Conservation (phyloP, 1,139 yeast species). For the Geotrichum citri-aurantii region DNA sequence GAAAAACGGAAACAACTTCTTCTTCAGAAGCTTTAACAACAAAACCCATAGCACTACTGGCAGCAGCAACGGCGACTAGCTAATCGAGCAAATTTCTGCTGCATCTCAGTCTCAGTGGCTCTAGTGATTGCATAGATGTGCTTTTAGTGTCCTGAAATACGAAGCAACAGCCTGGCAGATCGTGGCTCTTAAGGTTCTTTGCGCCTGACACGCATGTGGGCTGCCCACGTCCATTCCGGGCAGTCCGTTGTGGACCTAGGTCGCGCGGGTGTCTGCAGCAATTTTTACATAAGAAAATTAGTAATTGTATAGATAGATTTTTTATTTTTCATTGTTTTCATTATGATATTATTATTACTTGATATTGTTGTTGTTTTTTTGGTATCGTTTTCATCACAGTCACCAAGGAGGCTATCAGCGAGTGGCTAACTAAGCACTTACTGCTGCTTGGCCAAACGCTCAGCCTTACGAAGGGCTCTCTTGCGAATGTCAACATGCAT, state of each 20-base stretch:
- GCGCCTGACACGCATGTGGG: neutral
- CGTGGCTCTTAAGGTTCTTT: neutral
- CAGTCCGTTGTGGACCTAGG: neutral
- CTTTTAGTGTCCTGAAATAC: neutral
- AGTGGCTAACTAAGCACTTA: neutral
- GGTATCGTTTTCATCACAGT: too few species aligned
- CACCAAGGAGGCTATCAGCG: neutral
- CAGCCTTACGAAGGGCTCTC: constrained; percentile 79
- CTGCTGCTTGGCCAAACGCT: constrained; percentile 26
- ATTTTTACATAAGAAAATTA: neutral
- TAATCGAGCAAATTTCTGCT: neutral
- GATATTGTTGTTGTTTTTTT: neutral
- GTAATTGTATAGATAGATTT: neutral
- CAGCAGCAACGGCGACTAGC: too few species aligned
- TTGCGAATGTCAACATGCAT: constrained; percentile 78
- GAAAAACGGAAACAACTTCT: neutral
- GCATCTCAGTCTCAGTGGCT: neutral
- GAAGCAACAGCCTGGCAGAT: neutral
- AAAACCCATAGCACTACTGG: neutral
- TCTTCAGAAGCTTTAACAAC: neutral
- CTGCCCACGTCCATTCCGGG: neutral
- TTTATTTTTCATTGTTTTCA: neutral
- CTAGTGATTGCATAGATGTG: neutral
- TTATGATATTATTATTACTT: neutral
- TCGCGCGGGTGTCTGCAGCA: neutral